Percentiles rank a stretch among this genome's conserved stretches.
These are phyloP conservation scores for Podospora anserina DNA, from an alignment of 495 filamentous ascomycete species.

Conservation along the genomic window DNA sequence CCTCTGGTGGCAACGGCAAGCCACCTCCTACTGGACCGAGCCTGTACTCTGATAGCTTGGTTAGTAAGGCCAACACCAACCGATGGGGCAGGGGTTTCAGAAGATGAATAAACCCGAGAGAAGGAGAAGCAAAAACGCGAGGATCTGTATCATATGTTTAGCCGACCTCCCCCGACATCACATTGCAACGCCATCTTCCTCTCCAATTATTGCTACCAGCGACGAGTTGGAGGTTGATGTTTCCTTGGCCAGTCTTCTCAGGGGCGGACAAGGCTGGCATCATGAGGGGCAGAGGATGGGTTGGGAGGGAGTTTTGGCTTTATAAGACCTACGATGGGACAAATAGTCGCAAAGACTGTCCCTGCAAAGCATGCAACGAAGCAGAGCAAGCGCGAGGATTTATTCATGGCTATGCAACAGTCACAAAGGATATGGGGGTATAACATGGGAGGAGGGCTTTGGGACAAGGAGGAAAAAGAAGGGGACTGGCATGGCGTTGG, in stretches of 20 bases:
- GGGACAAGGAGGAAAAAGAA: not conserved
- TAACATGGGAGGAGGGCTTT: not conserved
- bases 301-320: not conserved
- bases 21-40: constrained; percentile 10
- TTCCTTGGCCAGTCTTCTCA: not conserved
- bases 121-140: not conserved
- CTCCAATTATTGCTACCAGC: not conserved
- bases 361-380: not conserved
- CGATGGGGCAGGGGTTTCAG: constrained; percentile 19
- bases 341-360: not conserved
- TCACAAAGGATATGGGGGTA: not conserved
- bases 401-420: not conserved
- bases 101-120: not conserved
- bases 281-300: not conserved
- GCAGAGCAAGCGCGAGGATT: not conserved
- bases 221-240: not conserved
- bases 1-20: not conserved
- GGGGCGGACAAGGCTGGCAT: not conserved
- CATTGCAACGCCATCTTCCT: not conserved
- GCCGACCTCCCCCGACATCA: not conserved
- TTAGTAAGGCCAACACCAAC: constrained; percentile 15
- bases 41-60: constrained; percentile 17
- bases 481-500: not conserved
- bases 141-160: not conserved
- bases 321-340: not conserved